These are phyloP conservation scores for Mycothermus thermophilus DNA, from an alignment of 495 filamentous ascomycete species.

Conservation along the genomic window DNA sequence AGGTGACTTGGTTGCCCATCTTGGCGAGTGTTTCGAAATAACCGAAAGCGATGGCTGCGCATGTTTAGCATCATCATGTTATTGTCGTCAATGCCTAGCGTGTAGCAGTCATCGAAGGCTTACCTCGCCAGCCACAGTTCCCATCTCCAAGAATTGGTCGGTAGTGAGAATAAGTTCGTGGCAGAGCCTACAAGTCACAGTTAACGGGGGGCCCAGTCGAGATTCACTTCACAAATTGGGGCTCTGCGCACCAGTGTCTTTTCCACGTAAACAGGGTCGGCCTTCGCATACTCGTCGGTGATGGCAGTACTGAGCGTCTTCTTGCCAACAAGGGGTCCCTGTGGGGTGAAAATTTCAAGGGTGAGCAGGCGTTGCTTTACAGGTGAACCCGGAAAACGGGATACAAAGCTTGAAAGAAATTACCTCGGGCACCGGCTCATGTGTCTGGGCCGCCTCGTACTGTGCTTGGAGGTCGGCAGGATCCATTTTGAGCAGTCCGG, in stretches of 20 bases:
- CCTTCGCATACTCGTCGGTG: conserved; percentile 78
- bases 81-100: too few relatives aligned
- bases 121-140: conserved; percentile 97
- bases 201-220: too few relatives aligned
- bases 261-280: conserved; percentile 66
- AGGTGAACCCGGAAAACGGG: not conserved
- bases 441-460: conserved; percentile 45
- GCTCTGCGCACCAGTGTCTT: conserved; percentile 71
- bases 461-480: conserved; percentile 35
- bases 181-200: conserved; percentile 52
- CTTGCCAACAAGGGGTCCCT: conserved; percentile 75
- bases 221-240: too few relatives aligned
- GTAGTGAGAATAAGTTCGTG: conserved; percentile 73
- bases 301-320: conserved; percentile 66
- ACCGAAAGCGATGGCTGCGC: conserved; percentile 74
- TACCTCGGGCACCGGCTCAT: conserved; percentile 54
- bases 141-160: conserved; percentile 85
- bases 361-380: conserved; percentile 4
- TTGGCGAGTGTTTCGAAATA: conserved; percentile 79
- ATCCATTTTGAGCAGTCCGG: conserved; percentile 27
- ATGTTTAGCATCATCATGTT: too few relatives aligned
- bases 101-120: too few relatives aligned
- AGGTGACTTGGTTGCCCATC: conserved; percentile 45
- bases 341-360: too few relatives aligned
- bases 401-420: not conserved